Conservation (phyloP, 2,329 filamentous ascomycete species). For the Pseudopyricularia javanii region DNA sequence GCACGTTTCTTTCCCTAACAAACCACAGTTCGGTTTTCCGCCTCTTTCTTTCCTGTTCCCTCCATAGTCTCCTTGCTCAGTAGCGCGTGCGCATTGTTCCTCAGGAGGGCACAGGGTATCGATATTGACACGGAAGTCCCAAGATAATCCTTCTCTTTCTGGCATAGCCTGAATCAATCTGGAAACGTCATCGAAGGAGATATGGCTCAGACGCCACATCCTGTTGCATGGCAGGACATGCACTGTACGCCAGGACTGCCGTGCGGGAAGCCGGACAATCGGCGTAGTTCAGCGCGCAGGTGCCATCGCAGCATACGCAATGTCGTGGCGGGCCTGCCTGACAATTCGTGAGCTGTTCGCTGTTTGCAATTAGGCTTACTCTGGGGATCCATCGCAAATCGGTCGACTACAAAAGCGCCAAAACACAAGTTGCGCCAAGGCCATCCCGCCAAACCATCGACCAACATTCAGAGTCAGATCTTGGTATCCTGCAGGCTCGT, state of each 20-base stretch:
- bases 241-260: neutral
- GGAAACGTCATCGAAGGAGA: neutral
- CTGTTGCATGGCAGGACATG: neutral
- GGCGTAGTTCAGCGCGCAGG: neutral
- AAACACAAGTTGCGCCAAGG: neutral
- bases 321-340: neutral
- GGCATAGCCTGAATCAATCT: neutral
- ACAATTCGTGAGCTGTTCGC: neutral
- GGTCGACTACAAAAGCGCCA: neutral
- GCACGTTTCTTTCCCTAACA: neutral
- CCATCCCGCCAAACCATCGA: neutral
- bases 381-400: neutral
- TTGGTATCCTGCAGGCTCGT: constrained; percentile 31
- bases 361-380: neutral
- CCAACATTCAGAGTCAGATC: neutral
- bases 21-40: too few species aligned
- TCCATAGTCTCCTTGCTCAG: too few species aligned
- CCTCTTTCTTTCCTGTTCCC: too few species aligned
- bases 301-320: neutral
- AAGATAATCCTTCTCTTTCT: neutral
- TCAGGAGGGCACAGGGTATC: too few species aligned
- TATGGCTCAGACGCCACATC: neutral
- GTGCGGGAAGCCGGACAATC: neutral
- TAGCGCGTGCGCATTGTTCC: too few species aligned
- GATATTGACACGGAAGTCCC: neutral